Evolutionary conservation across 2,329 filamentous ascomycete species (phyloP), one percentile per base, ranked within the genome.

Genomic region (Lecanicillium sp.): DNA sequence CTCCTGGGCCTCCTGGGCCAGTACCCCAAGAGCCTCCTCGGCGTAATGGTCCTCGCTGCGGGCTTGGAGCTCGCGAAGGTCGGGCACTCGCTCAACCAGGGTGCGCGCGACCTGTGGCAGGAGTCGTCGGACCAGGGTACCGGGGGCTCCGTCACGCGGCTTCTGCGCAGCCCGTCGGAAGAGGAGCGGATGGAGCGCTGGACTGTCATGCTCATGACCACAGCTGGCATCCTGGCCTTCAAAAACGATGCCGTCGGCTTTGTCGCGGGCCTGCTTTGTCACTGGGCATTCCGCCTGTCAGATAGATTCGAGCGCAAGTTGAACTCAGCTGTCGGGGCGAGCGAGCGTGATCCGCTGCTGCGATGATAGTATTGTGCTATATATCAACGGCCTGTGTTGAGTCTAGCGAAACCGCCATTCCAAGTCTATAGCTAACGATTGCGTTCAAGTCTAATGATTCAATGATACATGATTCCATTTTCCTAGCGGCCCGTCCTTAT

Each of bases 221-320:
- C 88, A 8, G 90, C 87, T 0, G 78, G 85, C 3, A 76, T 95
- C 46, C 66, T 97, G 42, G 89, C 88, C 0, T 95, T 95, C 59
- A 86, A 82, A 63, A 97, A 96, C 60, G 90, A 95, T 66, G 90
- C 84, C 0, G 78, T 95, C 5, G 91, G 91, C 0, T 95, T 96
- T 58, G 51, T 86, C 12, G 87, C 85, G 0, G 91, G 91, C 0
- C 78, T 95, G 73, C 62, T 87, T 3, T 94, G 89, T 62, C 81
- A 91, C 65, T 84, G 77, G 67, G 79, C 81, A 0, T 86, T 90
- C 60, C 63, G 67, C 52, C 37, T 77, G 53, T 64, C 68, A 0
- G 71, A 72, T 57, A 64, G 66, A 54, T 26, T 77, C 51, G 56
- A 62, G 1, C 67, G 69, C 44, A 68, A 69, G 62, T 62, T 63